A percentile compares a stretch with the other conserved stretches of the same genome.
Evolutionary conservation across 2,329 filamentous ascomycete genomes (phyloP).

Genomic region (Clonostachys sp.): DNA sequence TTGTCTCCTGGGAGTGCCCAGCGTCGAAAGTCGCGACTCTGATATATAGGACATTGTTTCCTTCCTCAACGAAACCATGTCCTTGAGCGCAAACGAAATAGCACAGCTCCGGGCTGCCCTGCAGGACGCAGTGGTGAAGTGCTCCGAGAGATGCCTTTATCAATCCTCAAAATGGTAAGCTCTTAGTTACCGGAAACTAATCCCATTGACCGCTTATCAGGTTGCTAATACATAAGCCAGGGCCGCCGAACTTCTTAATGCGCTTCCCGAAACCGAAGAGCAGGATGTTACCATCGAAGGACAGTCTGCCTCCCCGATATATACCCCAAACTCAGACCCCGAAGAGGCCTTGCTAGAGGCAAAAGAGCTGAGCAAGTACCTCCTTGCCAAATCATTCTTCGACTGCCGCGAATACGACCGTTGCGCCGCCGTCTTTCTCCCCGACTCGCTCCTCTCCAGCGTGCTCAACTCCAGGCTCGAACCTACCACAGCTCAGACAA

Average conservation of each 20-base stretch:
- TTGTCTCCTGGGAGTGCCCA: no score
- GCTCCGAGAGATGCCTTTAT: conserved; percentile 91
- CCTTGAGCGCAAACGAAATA: conserved; percentile 50
- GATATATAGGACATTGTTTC: background rate
- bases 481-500: conserved; percentile 39
- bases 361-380: conserved; percentile 75
- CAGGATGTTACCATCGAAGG: conserved; percentile 33
- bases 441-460: conserved; percentile 70
- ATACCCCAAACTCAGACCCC: conserved; percentile 59
- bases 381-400: conserved; percentile 90
- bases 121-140: conserved; percentile 83
- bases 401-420: conserved; percentile 94
- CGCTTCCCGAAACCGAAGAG: conserved; percentile 61
- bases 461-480: conserved; percentile 42
- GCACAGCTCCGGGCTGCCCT: conserved; percentile 68
- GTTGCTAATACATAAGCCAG: conserved; percentile 36
- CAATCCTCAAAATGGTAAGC: conserved; percentile 91
- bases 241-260: conserved; percentile 89
- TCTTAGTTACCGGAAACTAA: background rate
- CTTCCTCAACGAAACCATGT: conserved; percentile 29
- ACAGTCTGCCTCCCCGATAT: conserved; percentile 32
- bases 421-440: conserved; percentile 83
- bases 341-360: conserved; percentile 73
- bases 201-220: no score
- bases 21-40: no score